phyloP scores from a whole-genome alignment of 257 asterid species.

The Petunia axillaris region DNA sequence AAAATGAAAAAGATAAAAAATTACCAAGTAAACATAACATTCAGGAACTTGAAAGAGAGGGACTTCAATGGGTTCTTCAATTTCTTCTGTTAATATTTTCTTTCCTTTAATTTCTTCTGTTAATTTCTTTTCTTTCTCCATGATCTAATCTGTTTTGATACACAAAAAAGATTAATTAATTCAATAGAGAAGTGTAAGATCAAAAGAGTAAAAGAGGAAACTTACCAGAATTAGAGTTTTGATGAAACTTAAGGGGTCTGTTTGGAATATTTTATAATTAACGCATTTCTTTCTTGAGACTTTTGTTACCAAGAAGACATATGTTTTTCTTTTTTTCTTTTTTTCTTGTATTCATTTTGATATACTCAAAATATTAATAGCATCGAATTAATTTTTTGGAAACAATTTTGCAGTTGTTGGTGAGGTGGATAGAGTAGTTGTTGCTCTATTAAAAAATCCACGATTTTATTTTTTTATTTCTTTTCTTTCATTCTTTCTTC shows the following conservation, averaged over 20 bases:
- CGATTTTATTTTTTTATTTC: no score
- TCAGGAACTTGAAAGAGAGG: slow-evolving; percentile 82
- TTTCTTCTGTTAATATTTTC: slow-evolving; percentile 37
- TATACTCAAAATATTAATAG: neutral
- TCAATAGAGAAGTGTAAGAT: slow-evolving; percentile 13
- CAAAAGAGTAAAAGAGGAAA: slow-evolving; percentile 13
- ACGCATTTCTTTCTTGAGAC: neutral
- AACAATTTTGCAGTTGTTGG: no score
- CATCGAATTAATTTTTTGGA: neutral
- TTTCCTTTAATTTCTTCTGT: slow-evolving; percentile 46
- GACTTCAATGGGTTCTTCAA: slow-evolving; percentile 67
- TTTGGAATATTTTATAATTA: neutral
- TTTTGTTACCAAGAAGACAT: neutral
- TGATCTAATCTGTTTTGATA: slow-evolving; percentile 26
- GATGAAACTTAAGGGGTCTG: neutral
- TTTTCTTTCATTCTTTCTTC: no score
- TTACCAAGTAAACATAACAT: slow-evolving; percentile 91
- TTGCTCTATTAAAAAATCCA: no score
- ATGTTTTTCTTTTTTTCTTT: neutral
- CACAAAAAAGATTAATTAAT: slow-evolving; percentile 10
- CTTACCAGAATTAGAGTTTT: neutral
- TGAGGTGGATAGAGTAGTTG: no score
- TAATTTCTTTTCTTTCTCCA: slow-evolving; percentile 57
- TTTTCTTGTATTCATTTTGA: neutral
- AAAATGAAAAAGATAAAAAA: slow-evolving; percentile 15